A percentile compares a stretch with the other conserved stretches of the same genome.
These are phyloP conservation scores for Wallemia ichthyophaga DNA, from an alignment of 1,284 basidiomycete genomes.

Conservation along the genomic window DNA sequence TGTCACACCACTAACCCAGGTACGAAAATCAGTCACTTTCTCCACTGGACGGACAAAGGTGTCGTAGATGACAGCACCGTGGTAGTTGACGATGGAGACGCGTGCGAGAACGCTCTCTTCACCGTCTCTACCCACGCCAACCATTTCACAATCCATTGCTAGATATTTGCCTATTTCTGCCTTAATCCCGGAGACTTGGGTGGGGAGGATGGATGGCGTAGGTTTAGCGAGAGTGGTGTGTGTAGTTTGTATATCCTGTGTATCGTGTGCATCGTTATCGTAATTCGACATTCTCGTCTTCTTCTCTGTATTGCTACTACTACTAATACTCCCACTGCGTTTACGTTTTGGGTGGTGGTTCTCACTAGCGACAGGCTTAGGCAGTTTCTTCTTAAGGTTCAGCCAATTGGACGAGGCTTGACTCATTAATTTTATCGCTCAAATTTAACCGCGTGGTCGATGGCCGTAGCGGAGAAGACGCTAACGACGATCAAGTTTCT, in stretches of 20 bases:
- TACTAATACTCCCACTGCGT: neutral
- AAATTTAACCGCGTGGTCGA: too few relatives aligned
- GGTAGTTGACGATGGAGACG: slow-evolving; percentile 70
- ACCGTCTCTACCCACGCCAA: slow-evolving; percentile 61
- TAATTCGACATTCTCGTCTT: neutral
- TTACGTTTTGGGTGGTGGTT: neutral
- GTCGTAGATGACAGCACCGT: slow-evolving; percentile 52
- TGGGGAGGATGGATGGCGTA: neutral
- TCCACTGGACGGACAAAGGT: slow-evolving; percentile 66
- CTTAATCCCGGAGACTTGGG: neutral
- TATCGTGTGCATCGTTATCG: too few relatives aligned
- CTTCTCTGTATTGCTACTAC: neutral
- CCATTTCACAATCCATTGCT: slow-evolving; percentile 90
- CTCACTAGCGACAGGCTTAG: too few relatives aligned
- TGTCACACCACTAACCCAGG: slow-evolving; percentile 64
- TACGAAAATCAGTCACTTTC: slow-evolving; percentile 73
- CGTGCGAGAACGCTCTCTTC: slow-evolving; percentile 57
- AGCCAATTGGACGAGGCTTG: neutral
- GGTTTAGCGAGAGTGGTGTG: neutral
- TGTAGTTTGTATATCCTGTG: too few relatives aligned
- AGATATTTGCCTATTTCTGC: slow-evolving; percentile 30
- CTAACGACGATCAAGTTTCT: too few relatives aligned
- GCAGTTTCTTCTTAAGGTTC: neutral
- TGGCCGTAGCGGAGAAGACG: too few relatives aligned
- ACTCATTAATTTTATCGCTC: neutral